phyloP scores from a whole-genome alignment of 2,329 filamentous ascomycete species.

The Phoma sp. region DNA sequence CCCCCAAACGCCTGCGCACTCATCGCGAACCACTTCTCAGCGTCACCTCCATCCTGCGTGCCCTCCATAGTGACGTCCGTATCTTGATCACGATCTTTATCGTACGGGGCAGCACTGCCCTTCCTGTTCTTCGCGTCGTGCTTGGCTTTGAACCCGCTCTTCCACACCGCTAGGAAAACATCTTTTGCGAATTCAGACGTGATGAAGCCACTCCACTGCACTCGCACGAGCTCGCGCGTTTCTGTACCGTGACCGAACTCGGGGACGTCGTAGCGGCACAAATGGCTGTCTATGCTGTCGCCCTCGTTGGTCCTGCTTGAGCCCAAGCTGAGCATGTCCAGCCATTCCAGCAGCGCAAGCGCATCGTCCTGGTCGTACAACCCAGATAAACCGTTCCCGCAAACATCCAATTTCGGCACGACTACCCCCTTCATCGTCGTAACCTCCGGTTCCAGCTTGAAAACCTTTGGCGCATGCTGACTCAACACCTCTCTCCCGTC shows the following conservation, averaged over 20 bases:
- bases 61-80: slow-evolving; percentile 20
- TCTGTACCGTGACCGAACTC: slow-evolving; percentile 34
- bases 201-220: slow-evolving; percentile 55
- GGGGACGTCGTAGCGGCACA: slow-evolving; percentile 71
- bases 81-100: background rate
- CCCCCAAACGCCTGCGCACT: slow-evolving; percentile 41
- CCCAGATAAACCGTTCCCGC: slow-evolving; percentile 34
- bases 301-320: slow-evolving; percentile 66
- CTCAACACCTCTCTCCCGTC: slow-evolving; percentile 36
- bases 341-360: slow-evolving; percentile 74
- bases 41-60: slow-evolving; percentile 15
- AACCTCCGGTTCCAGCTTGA: slow-evolving; percentile 31
- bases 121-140: slow-evolving; percentile 17
- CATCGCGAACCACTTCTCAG: slow-evolving; percentile 37
- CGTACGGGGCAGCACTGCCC: background rate
- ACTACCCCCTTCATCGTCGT: slow-evolving; percentile 29
- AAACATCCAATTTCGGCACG: slow-evolving; percentile 36
- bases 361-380: slow-evolving; percentile 67
- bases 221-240: slow-evolving; percentile 37
- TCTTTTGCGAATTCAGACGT: slow-evolving; percentile 42
- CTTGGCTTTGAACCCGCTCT: slow-evolving; percentile 25
- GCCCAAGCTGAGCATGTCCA: slow-evolving; percentile 69
- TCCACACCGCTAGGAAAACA: slow-evolving; percentile 35
- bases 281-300: slow-evolving; percentile 70
- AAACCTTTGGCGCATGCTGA: slow-evolving; percentile 42